A percentile compares a stretch with the other conserved stretches of the same genome.
Conservation (phyloP, 1,284 basidiomycete species). For the Pholiota adiposa region DNA sequence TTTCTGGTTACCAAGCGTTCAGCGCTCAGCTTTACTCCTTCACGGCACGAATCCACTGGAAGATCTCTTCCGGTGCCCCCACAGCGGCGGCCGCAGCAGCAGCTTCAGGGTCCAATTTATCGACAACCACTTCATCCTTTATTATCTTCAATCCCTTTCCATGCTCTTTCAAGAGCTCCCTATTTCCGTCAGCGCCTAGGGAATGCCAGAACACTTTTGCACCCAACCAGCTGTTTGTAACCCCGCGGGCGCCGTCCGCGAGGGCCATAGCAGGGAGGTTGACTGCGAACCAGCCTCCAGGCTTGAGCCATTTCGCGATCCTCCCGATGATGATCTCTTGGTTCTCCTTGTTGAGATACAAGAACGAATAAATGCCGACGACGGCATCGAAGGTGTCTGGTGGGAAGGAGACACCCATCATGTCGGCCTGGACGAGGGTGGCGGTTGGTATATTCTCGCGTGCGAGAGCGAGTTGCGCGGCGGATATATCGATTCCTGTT, state of each 20-base stretch:
- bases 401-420: background rate
- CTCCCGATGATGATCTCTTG: slow-evolving; percentile 2
- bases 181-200: slow-evolving; percentile 4
- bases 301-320: slow-evolving; percentile 5
- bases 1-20: too few species aligned
- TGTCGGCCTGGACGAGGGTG: slow-evolving; percentile 5
- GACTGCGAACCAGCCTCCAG: slow-evolving; percentile 1
- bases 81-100: background rate
- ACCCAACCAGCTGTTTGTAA: slow-evolving; percentile 1
- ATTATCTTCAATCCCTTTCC: slow-evolving; percentile 3
- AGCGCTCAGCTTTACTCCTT: background rate
- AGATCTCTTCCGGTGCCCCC: background rate
- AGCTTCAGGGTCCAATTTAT: background rate
- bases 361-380: slow-evolving; percentile 4
- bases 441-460: slow-evolving; percentile 4
- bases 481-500: slow-evolving; percentile 9
- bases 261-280: background rate
- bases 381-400: slow-evolving; percentile 7
- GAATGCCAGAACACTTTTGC: slow-evolving; percentile 6
- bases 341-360: slow-evolving; percentile 3
- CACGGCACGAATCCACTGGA: slow-evolving; percentile 8
- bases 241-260: background rate
- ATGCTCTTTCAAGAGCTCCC: slow-evolving; percentile 1
- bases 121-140: slow-evolving; percentile 10
- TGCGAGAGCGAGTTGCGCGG: slow-evolving; percentile 5